phyloP scores from a whole-genome alignment of 139 green algal species.

The Monoraphidium neglectum region DNA sequence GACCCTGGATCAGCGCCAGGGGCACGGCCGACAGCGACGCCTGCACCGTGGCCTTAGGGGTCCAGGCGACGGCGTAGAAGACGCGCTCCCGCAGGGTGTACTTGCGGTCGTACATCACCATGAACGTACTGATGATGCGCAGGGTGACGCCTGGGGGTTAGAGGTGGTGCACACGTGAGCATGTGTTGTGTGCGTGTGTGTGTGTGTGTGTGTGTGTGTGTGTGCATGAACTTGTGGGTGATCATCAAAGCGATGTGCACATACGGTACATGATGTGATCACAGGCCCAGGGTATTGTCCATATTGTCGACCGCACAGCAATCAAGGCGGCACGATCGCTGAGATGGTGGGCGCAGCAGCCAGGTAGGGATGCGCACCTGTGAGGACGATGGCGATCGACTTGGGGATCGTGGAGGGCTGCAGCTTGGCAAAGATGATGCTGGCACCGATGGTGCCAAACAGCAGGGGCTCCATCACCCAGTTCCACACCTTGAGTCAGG shows the following conservation, averaged over 20 bases:
- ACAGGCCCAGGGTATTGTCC: too few relatives aligned
- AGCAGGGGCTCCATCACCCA: slow-evolving; percentile 75
- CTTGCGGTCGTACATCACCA: slow-evolving; percentile 46
- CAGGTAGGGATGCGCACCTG: too few relatives aligned
- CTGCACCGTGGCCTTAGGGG: slow-evolving; percentile 89
- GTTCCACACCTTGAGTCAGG: slow-evolving; percentile 48
- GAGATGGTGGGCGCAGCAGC: too few relatives aligned
- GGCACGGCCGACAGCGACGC: slow-evolving; percentile 63
- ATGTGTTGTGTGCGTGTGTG: too few relatives aligned
- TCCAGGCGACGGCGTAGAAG: slow-evolving; percentile 82
- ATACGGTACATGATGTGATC: too few relatives aligned
- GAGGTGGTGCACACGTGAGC: too few relatives aligned
- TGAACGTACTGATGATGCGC: slow-evolving; percentile 53
- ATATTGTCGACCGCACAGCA: too few relatives aligned
- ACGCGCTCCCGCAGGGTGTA: slow-evolving; percentile 64
- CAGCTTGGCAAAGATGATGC: slow-evolving; percentile 62
- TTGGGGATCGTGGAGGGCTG: slow-evolving; percentile 50
- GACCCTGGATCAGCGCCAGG: slow-evolving; percentile 45
- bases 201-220: too few relatives aligned
- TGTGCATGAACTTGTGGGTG: too few relatives aligned
- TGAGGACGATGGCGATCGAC: slow-evolving; percentile 57
- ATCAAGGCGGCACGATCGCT: too few relatives aligned
- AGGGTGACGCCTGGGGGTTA: slow-evolving; percentile 49
- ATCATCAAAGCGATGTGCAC: too few relatives aligned
- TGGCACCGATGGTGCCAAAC: slow-evolving; percentile 80